Conservation (phyloP, 2,329 filamentous ascomycete species). For the Coniochaeta pulveracea region DNA sequence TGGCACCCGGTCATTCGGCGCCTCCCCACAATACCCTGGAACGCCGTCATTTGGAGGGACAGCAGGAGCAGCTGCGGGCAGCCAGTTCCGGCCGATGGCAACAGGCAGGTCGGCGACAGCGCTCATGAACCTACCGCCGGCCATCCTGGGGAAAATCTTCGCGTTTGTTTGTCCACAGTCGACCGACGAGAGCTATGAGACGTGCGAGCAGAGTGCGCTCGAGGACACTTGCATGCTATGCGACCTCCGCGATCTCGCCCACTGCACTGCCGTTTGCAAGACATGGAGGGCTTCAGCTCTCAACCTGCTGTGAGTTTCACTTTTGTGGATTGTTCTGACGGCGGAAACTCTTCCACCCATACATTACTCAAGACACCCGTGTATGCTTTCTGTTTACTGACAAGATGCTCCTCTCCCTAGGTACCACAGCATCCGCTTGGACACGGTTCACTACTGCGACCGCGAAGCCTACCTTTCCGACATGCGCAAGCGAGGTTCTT, state of each 20-base stretch:
- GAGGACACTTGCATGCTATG: slow-evolving; percentile 86
- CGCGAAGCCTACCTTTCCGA: slow-evolving; percentile 74
- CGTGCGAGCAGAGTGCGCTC: slow-evolving; percentile 68
- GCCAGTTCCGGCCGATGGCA: slow-evolving; percentile 19
- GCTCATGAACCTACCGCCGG: slow-evolving; percentile 47
- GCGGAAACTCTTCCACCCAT: too few relatives aligned
- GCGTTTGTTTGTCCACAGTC: slow-evolving; percentile 74
- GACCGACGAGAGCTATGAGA: slow-evolving; percentile 65
- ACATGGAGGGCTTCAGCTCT: slow-evolving; percentile 51
- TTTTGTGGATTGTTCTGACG: too few relatives aligned
- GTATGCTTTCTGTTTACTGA: slow-evolving; percentile 6
- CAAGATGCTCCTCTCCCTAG: slow-evolving; percentile 32
- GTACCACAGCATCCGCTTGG: slow-evolving; percentile 83
- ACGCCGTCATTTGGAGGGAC: not conserved
- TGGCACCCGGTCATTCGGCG: too few relatives aligned
- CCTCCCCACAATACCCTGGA: slow-evolving; percentile 7
- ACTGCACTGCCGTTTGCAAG: slow-evolving; percentile 64
- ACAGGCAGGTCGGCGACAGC: slow-evolving; percentile 27
- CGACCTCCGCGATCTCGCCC: slow-evolving; percentile 77
- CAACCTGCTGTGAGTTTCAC: slow-evolving; percentile 46
- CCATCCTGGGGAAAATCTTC: slow-evolving; percentile 71
- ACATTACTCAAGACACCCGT: not conserved
- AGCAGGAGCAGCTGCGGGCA: not conserved
- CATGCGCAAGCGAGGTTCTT: slow-evolving; percentile 61
- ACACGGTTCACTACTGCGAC: slow-evolving; percentile 88